Conservation (phyloP, 805 yeast species). For the Wickerhamomyces strasburgensis region DNA sequence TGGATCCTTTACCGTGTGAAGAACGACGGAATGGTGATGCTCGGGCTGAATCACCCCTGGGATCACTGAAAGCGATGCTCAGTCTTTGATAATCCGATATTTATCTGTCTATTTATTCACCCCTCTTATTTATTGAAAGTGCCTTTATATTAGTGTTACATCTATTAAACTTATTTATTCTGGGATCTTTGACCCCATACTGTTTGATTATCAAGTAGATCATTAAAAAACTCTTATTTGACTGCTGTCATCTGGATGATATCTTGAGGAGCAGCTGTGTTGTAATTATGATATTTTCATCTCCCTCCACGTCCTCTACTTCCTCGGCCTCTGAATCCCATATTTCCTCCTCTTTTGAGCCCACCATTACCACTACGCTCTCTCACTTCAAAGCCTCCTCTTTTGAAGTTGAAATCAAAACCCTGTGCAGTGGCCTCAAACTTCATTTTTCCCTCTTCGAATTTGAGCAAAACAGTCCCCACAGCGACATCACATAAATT, state of each 20-base stretch:
- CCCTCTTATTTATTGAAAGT: neutral
- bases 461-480: conserved; percentile 44
- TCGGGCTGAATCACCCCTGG: conserved; percentile 40
- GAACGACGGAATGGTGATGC: conserved; percentile 63
- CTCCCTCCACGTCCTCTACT: conserved; percentile 26
- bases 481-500: conserved; percentile 58
- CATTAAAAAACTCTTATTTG: conserved; percentile 1
- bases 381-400: conserved; percentile 20
- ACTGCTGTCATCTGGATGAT: no score
- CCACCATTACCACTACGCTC: conserved; percentile 16
- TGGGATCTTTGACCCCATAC: neutral
- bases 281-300: conserved; percentile 12
- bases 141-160: no score
- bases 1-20: conserved; percentile 79
- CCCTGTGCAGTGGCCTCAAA: conserved; percentile 55
- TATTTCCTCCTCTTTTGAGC: conserved; percentile 8
- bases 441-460: conserved; percentile 42
- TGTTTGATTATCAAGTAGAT: neutral
- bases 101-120: conserved; percentile 2
- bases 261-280: no score
- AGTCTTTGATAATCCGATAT: conserved; percentile 2
- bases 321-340: conserved; percentile 13
- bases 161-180: conserved; percentile 4
- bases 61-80: conserved; percentile 25
- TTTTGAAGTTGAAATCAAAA: conserved; percentile 54